These are phyloP conservation scores for Nevesoporus exiguus DNA, from an alignment of 768 basidiomycete species.

Conservation along the genomic window DNA sequence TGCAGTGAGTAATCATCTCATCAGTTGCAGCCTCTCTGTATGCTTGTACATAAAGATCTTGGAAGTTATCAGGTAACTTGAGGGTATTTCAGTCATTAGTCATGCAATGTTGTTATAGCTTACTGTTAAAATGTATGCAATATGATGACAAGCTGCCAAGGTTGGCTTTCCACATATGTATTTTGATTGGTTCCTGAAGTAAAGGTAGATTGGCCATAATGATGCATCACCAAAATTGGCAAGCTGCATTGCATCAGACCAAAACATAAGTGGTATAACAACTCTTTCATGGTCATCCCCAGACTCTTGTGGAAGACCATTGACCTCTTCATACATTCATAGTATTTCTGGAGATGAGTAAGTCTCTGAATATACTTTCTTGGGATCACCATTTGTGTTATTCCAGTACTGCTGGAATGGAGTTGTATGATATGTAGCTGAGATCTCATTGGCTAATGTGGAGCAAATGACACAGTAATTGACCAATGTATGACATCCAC, in stretches of 20 bases:
- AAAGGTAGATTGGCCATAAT: background rate
- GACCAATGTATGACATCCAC: background rate
- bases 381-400: background rate
- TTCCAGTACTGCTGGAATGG: background rate
- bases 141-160: background rate
- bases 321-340: no score
- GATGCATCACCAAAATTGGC: background rate
- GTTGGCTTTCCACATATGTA: background rate
- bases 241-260: background rate
- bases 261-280: background rate
- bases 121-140: background rate
- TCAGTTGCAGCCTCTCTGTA: no score
- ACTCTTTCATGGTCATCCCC: no score
- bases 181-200: background rate
- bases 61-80: background rate
- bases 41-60: background rate
- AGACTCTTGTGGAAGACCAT: no score
- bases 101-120: background rate
- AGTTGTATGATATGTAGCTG: background rate
- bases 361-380: background rate
- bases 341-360: background rate
- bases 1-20: constrained; percentile 14
- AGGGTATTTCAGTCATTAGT: background rate
- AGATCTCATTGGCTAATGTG: background rate
- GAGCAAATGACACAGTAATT: background rate